Evolutionary conservation across 225 moss, liverwort and hornwort genomes (phyloP), one percentile per base, ranked within the genome.

Genomic region (Pleurozium schreberi): DNA sequence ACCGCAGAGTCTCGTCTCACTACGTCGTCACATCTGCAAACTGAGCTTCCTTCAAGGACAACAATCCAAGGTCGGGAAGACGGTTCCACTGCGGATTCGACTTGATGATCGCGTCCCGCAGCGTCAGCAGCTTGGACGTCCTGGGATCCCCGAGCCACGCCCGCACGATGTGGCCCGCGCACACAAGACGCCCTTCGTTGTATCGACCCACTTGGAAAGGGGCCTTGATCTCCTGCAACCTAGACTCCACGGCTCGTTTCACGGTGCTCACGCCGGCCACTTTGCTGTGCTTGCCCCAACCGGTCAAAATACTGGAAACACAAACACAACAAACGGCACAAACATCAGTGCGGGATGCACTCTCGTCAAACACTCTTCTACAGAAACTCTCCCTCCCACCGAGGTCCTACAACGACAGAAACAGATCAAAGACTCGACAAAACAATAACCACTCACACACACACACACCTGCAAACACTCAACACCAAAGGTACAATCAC

Each of bases 241-340:
- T 91, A 12, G 89, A 93, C 89, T 97, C 96, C 22, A 98, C 97
- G 27, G 98, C 98, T 69, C 96, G 96, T 85, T 98, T 98, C 77
- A 98, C 97, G 49, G 98, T 96, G 87, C 98, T 98, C 52, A 96
- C 91, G 53, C 98, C 98, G 65, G 98, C 97, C 60, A 98, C 98
- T 87, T 98, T 98, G 90, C 98, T 98, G 84, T 98, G 98, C 92
- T 98, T 98, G 76, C 98, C 98, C 98, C 98, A 98, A 62, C 98
- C 97, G 75, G 98, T 98, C 91, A 98, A 92, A 80, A 98, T 97
- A 76, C 98, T 98, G 95, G 10, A 33, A 36, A 9, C 89, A 62
- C 64, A 52, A 22, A 47, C 82, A 58, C n/a, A n/a, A n/a, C n/a
- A n/a, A 18, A 66, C 10, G 33, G 0, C 68, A n/a, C 57, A 6